Percentiles rank a stretch among this genome's conserved stretches.
Conservation (phyloP, 768 basidiomycete genomes). For the Butyriboletus loyo region DNA sequence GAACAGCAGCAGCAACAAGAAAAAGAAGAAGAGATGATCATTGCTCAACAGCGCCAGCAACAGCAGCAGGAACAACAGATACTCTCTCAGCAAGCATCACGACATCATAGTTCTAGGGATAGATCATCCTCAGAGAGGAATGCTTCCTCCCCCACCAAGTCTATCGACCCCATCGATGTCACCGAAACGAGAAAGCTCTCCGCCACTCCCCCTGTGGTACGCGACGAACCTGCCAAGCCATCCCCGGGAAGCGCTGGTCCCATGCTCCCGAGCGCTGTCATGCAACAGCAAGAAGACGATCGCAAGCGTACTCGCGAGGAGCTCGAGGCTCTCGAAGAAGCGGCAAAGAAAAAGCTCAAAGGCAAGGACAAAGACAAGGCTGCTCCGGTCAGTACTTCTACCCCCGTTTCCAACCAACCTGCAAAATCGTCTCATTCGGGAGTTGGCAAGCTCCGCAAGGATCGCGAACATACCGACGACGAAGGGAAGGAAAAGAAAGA, state of each 20-base stretch:
- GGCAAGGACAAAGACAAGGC: constrained; percentile 49
- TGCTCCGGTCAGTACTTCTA: constrained; percentile 26
- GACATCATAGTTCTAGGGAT: constrained; percentile 48
- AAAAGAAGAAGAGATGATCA: constrained; percentile 24
- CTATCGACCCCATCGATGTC: constrained; percentile 64
- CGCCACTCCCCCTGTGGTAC: constrained; percentile 74
- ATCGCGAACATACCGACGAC: constrained; percentile 41
- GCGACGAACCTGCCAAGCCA: constrained; percentile 41
- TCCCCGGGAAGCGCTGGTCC: constrained; percentile 19
- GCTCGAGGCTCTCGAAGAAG: constrained; percentile 42
- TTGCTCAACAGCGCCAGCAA: constrained; percentile 34
- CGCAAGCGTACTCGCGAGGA: constrained; percentile 54
- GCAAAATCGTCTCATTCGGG: constrained; percentile 10
- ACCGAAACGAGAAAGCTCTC: constrained; percentile 76
- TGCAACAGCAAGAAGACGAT: constrained; percentile 50
- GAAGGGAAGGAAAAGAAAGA: constrained; percentile 55
- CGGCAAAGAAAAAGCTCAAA: constrained; percentile 48
- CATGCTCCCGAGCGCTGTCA: constrained; percentile 37
- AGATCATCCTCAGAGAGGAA: constrained; percentile 34
- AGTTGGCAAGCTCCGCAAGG: constrained; percentile 44
- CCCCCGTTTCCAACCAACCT: constrained; percentile 28
- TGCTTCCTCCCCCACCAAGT: constrained; percentile 24
- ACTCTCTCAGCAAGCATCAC: constrained; percentile 34
- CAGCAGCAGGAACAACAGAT: constrained; percentile 35
- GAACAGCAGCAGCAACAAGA: constrained; percentile 17